Percentiles rank a stretch among this genome's conserved stretches.
Conservation (phyloP, 495 filamentous ascomycete genomes). For the Saxophila tyrrhenica region DNA sequence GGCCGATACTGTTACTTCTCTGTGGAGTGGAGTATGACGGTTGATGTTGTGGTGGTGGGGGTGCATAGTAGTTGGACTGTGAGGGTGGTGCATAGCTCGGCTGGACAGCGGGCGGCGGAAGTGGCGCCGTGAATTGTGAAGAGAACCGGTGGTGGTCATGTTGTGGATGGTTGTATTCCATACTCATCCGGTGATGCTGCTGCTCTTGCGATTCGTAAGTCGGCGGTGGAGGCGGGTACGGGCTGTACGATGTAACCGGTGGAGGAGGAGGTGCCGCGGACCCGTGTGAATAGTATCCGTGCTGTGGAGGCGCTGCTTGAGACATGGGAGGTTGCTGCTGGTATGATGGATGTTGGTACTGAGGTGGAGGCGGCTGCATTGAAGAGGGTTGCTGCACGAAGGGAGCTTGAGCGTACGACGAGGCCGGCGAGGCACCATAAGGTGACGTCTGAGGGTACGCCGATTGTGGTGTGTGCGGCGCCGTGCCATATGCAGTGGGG, state of each 20-base stretch:
- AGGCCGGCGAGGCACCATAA: conserved; percentile 21
- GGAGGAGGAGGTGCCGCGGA: conserved; percentile 1
- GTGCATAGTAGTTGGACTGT: conserved; percentile 2
- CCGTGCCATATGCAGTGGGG: conserved; percentile 25
- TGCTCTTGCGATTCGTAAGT: conserved; percentile 6
- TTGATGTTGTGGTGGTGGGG: not conserved
- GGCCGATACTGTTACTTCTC: not conserved
- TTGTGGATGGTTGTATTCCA: conserved; percentile 1
- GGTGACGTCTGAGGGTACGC: conserved; percentile 26
- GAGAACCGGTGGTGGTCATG: conserved; percentile 2
- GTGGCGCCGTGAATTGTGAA: conserved; percentile 1
- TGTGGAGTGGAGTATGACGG: not conserved
- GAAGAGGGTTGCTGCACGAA: not conserved
- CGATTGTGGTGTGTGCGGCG: conserved; percentile 27
- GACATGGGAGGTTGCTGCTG: conserved; percentile 8
- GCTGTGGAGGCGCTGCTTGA: not conserved
- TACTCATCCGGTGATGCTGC: conserved; percentile 7
- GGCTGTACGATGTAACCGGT: not conserved
- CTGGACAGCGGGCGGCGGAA: not conserved
- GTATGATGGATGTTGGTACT: conserved; percentile 23
- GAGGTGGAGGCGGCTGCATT: conserved; percentile 18
- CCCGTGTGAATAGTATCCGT: conserved; percentile 6
- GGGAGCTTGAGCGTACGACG: conserved; percentile 16
- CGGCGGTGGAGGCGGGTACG: conserved; percentile 8
- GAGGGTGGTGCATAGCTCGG: not conserved